phyloP scores from a whole-genome alignment of 2,329 filamentous ascomycete genomes.

The Lasiodiplodia gonubiensis region DNA sequence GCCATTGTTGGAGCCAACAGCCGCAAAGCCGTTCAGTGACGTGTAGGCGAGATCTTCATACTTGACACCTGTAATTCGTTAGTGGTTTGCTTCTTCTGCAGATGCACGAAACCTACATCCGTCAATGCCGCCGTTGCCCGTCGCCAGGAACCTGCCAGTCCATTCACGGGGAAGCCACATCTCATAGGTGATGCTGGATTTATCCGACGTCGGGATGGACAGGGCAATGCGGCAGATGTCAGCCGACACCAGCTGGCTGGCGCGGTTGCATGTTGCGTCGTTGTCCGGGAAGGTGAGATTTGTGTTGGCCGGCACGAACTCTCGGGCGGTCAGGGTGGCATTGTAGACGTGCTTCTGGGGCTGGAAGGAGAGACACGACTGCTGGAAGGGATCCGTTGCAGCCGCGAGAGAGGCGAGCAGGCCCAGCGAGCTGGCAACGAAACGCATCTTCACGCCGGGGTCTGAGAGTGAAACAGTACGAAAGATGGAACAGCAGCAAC shows the following conservation, averaged over 20 bases:
- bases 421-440: conserved; percentile 9
- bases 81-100: too few relatives aligned
- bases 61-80: conserved; percentile 31
- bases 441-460: neutral
- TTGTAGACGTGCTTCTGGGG: conserved; percentile 17
- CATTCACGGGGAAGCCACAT: conserved; percentile 52
- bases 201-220: conserved; percentile 49
- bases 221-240: conserved; percentile 52
- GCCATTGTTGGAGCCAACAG: conserved; percentile 50
- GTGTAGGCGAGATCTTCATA: conserved; percentile 49
- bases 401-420: neutral
- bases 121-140: conserved; percentile 49
- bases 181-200: conserved; percentile 50
- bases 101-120: conserved; percentile 46
- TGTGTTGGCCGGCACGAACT: conserved; percentile 47
- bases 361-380: conserved; percentile 11
- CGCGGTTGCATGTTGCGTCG: conserved; percentile 36
- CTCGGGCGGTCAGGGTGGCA: conserved; percentile 1
- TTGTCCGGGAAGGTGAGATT: conserved; percentile 34
- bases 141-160: conserved; percentile 47
- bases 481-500: conserved; percentile 3
- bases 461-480: neutral
- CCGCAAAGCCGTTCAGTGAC: conserved; percentile 46
- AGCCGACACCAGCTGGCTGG: conserved; percentile 41
- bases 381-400: conserved; percentile 21